Evolutionary conservation across 2,329 filamentous ascomycete genomes (phyloP).

Genomic region (Tolypocladium tropicale): DNA sequence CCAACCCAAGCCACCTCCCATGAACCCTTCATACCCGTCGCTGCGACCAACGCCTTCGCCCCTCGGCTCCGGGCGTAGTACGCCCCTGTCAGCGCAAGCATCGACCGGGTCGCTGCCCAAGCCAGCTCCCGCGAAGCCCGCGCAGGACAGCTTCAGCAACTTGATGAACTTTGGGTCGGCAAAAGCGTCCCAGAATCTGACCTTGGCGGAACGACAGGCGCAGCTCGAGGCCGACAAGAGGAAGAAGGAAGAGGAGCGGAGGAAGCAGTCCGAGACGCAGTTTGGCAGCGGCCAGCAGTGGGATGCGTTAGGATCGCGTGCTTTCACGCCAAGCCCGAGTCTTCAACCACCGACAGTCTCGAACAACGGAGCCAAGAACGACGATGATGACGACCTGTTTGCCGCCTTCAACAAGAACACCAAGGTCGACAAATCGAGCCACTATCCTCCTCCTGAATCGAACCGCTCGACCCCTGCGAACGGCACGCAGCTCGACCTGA

Average conservation of each 20-base stretch:
- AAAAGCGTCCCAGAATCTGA: conserved; percentile 59
- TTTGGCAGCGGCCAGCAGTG: conserved; percentile 71
- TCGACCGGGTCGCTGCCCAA: conserved; percentile 34
- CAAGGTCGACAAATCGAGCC: conserved; percentile 55
- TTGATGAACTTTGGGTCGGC: conserved; percentile 50
- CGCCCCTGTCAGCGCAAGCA: conserved; percentile 41
- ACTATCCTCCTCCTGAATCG: conserved; percentile 45
- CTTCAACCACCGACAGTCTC: conserved; percentile 10
- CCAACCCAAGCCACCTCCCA: conserved; percentile 26
- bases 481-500: conserved; percentile 37
- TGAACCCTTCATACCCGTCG: conserved; percentile 36
- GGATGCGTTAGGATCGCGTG: conserved; percentile 56
- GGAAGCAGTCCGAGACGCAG: conserved; percentile 60
- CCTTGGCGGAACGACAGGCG: conserved; percentile 67
- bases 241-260: conserved; percentile 64
- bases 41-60: conserved; percentile 48
- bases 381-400: conserved; percentile 53
- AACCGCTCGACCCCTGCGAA: conserved; percentile 35
- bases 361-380: conserved; percentile 4
- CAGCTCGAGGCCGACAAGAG: conserved; percentile 55
- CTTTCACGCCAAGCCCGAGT: conserved; percentile 27
- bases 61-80: conserved; percentile 44
- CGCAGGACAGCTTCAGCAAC: conserved; percentile 68
- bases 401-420: conserved; percentile 58
- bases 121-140: conserved; percentile 35